Conservation (phyloP, 2,329 filamentous ascomycete species). For the Exutisphaerella laricina region DNA sequence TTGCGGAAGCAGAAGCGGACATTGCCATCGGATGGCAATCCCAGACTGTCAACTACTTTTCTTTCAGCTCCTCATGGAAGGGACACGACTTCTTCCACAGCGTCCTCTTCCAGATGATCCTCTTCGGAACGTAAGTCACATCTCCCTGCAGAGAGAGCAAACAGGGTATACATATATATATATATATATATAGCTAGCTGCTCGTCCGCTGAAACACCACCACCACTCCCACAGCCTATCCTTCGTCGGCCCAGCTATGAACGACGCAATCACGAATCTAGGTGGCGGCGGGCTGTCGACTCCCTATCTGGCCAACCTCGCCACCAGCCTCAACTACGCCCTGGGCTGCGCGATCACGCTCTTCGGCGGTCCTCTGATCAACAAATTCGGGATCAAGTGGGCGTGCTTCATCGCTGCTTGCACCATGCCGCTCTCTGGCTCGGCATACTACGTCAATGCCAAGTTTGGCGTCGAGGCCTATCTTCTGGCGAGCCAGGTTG, state of each 20-base stretch:
- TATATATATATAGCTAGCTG: no score
- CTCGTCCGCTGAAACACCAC: no score
- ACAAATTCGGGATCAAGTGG: slow-evolving; percentile 37
- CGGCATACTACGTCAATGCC: slow-evolving; percentile 34
- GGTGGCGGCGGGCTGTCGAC: slow-evolving; percentile 22
- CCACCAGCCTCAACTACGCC: slow-evolving; percentile 21
- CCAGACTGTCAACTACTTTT: slow-evolving; percentile 8
- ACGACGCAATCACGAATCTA: slow-evolving; percentile 23
- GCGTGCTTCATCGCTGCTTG: slow-evolving; percentile 35
- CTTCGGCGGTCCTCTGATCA: slow-evolving; percentile 37
- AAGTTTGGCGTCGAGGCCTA: slow-evolving; percentile 31
- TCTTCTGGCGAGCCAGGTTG: slow-evolving; percentile 31
- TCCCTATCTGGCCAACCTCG: slow-evolving; percentile 23
- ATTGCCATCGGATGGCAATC: slow-evolving; percentile 12
- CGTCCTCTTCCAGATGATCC: slow-evolving; percentile 24
- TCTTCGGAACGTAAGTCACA: slow-evolving; percentile 22
- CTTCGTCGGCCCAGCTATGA: slow-evolving; percentile 21
- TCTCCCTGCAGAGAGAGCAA: background rate
- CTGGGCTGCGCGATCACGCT: slow-evolving; percentile 19
- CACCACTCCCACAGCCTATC: slow-evolving; percentile 9
- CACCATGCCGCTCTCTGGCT: slow-evolving; percentile 34
- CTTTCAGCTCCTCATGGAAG: slow-evolving; percentile 7
- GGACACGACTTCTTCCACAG: slow-evolving; percentile 16
- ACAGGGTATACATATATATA: background rate
- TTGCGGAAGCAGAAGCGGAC: no score